Base-by-base conservation (phyloP, 177 flowering plant species). In the Vitis hybrid region DNA sequence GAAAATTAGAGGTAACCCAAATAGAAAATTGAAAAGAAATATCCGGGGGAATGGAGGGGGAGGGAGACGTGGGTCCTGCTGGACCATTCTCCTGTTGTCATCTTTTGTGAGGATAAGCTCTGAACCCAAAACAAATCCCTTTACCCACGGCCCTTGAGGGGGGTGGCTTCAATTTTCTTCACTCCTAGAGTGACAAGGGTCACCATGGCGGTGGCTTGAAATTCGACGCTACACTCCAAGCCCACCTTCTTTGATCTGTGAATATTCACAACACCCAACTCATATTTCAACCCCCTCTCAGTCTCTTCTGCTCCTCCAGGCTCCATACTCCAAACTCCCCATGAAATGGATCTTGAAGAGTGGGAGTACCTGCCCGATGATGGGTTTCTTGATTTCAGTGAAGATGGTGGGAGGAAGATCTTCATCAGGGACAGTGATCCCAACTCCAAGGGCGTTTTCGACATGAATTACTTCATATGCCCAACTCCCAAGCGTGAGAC, bases 311-410 rank as follows among this genome's bases (percentile, higher is more conserved):
- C 67, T 30, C 60, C 21, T 21, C 49, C 62, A 24, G 7, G 14
- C 17, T 60, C 58, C 70, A 15, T 9, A 35, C 17, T 4, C 67
- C 60, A 58, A 30, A 7, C 7, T 11, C 35, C 46, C 56, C 52
- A 67, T 40, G 65, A 14, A 70, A 84, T 84, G 87, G 89, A 87
- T 80, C 73, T 83, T 65, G 84, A 83, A 7, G 91, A 81, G 65
- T 89, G 93, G 93, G 96, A 82, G 57, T 50, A 75, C 57, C 77
- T 88, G 14, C 75, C 90, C 52, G 79, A 77, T 55, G 80, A 77
- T 74, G 86, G 83, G n/a, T 81, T 80, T 58, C 74, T 77, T 55
- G 88, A 83, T 72, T 63, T 68, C 70, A 68, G 69, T 65, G 75
- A 74, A 18, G 78, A 74, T 62, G 72, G 50, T 18, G 77, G 59